Conservation (phyloP, 2,329 filamentous ascomycete genomes). For the Penicillium sp. region DNA sequence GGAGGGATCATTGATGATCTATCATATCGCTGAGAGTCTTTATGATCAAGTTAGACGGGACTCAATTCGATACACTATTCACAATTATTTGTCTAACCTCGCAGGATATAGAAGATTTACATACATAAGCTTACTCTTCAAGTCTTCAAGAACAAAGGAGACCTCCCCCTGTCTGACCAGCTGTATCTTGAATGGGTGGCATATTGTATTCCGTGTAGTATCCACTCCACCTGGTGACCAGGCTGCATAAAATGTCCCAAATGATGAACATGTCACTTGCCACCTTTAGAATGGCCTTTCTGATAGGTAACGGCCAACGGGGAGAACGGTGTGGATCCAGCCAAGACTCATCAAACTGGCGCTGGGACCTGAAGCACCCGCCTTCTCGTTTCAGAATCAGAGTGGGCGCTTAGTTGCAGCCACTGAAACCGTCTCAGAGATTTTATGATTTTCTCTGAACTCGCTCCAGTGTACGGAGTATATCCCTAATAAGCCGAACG, state of each 20-base stretch:
- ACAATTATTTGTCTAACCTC: background rate
- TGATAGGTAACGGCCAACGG: slow-evolving; percentile 10
- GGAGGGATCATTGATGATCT: background rate
- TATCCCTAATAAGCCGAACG: no score
- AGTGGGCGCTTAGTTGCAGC: slow-evolving; percentile 33
- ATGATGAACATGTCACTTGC: slow-evolving; percentile 17
- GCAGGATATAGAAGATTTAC: background rate
- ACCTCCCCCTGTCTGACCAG: background rate
- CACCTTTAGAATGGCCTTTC: slow-evolving; percentile 7
- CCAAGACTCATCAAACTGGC: slow-evolving; percentile 35
- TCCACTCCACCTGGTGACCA: slow-evolving; percentile 12
- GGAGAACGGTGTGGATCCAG: slow-evolving; percentile 13
- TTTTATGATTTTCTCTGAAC: slow-evolving; percentile 20
- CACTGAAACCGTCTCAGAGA: slow-evolving; percentile 19
- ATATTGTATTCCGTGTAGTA: background rate
- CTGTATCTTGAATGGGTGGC: background rate
- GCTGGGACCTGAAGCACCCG: slow-evolving; percentile 37
- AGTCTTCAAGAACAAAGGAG: background rate
- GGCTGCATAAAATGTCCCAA: slow-evolving; percentile 15
- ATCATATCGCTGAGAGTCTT: no score
- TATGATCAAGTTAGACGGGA: background rate
- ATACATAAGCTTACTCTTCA: background rate
- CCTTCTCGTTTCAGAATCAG: slow-evolving; percentile 33
- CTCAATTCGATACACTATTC: background rate
- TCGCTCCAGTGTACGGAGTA: slow-evolving; percentile 7